phyloP scores from a whole-genome alignment of 2,329 filamentous ascomycete genomes.

The Fusarium chlamydosporum region DNA sequence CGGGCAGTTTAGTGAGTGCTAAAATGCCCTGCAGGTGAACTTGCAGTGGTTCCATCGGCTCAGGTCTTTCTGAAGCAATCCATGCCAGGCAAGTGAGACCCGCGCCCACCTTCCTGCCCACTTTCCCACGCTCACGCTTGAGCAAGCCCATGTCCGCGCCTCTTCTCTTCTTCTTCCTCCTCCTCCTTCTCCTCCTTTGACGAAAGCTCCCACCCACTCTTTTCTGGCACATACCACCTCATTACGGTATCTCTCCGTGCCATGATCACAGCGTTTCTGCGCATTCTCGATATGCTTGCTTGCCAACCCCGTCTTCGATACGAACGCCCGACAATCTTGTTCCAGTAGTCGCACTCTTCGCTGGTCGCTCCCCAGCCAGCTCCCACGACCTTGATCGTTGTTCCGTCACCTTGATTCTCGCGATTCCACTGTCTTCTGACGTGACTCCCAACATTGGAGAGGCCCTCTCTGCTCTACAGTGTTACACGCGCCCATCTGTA shows the following conservation, averaged over 20 bases:
- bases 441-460: slow-evolving; percentile 11
- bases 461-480: slow-evolving; percentile 5
- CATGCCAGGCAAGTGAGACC: slow-evolving; percentile 32
- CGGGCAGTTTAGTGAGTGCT: slow-evolving; percentile 8
- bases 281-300: slow-evolving; percentile 49
- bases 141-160: slow-evolving; percentile 23
- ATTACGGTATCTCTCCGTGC: slow-evolving; percentile 38
- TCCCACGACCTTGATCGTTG: slow-evolving; percentile 35
- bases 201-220: slow-evolving; percentile 53
- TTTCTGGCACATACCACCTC: slow-evolving; percentile 35
- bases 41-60: slow-evolving; percentile 25
- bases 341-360: slow-evolving; percentile 45
- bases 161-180: slow-evolving; percentile 17
- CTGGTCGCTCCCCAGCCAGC: slow-evolving; percentile 36
- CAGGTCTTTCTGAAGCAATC: slow-evolving; percentile 10
- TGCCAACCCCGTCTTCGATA: slow-evolving; percentile 47
- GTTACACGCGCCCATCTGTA: slow-evolving; percentile 19
- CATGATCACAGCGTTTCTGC: slow-evolving; percentile 43
- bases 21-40: slow-evolving; percentile 29
- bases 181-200: slow-evolving; percentile 39
- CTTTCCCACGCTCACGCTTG: slow-evolving; percentile 34
- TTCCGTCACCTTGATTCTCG: slow-evolving; percentile 42
- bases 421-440: slow-evolving; percentile 22
- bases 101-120: slow-evolving; percentile 45
- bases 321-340: slow-evolving; percentile 43